A percentile compares a stretch with the other conserved stretches of the same genome.
Evolutionary conservation across 1,284 basidiomycete genomes (phyloP).

Genomic region (Megacollybia platyphylla): DNA sequence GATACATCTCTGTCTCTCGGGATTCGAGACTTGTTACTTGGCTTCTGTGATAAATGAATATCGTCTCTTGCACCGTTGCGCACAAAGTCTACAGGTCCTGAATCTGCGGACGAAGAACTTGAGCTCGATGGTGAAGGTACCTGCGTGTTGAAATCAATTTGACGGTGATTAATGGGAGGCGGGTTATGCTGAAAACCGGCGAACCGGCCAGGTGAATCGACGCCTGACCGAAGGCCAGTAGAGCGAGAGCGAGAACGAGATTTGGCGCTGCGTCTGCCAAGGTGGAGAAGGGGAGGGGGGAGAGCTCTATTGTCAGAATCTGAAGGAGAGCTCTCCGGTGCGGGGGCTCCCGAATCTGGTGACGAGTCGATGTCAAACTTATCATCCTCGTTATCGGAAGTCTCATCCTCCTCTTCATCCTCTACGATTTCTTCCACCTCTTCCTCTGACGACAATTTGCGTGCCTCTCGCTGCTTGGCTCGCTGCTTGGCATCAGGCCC

Average conservation of each 20-base stretch:
- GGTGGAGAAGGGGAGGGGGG: conserved; percentile 1
- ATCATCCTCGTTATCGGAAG: conserved; percentile 48
- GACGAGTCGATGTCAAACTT: conserved; percentile 86
- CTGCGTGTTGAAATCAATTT: conserved; percentile 30
- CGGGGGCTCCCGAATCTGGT: conserved; percentile 26
- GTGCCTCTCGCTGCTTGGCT: conserved; percentile 14
- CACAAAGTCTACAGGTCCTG: conserved; percentile 17
- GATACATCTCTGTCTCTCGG: conserved; percentile 35
- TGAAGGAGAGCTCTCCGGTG: conserved; percentile 7
- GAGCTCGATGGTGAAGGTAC: conserved; percentile 5
- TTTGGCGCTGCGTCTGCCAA: conserved; percentile 14
- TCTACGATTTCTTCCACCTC: conserved; percentile 26
- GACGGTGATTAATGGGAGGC: conserved; percentile 36
- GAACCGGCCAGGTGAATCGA: conserved; percentile 70
- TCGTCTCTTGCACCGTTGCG: conserved; percentile 21
- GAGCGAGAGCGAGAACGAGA: conserved; percentile 30
- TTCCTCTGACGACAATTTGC: conserved; percentile 21
- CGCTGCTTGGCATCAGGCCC: conserved; percentile 33
- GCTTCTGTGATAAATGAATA: conserved; percentile 24
- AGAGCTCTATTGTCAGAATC: conserved; percentile 16
- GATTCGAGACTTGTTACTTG: conserved; percentile 34
- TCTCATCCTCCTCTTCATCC: conserved; percentile 38
- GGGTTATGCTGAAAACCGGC: conserved; percentile 52
- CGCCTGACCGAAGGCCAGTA: conserved; percentile 38
- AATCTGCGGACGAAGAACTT: conserved; percentile 21